Percentiles rank a stretch among this genome's conserved stretches.
Conservation (phyloP, 2,329 filamentous ascomycete species). For the Beauveria sp. region DNA sequence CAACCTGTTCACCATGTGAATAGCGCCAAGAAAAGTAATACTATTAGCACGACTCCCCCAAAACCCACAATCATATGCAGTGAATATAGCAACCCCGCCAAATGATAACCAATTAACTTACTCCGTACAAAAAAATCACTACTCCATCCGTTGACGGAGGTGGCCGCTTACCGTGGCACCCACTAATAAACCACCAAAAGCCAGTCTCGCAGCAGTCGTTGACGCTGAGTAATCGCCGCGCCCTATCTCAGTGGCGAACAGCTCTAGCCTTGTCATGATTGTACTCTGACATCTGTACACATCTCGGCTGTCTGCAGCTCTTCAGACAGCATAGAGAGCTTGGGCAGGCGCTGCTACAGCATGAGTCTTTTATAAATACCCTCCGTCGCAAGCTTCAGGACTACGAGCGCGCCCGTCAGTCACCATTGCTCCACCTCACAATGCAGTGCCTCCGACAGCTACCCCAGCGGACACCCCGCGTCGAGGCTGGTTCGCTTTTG, state of each 20-base stretch:
- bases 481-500: neutral
- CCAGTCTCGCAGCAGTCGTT: neutral
- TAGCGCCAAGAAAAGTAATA: no score
- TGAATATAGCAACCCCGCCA: no score
- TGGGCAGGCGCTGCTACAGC: neutral
- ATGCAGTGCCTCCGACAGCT: slow-evolving; percentile 5
- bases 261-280: neutral
- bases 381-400: neutral
- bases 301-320: neutral
- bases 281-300: neutral
- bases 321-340: neutral
- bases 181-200: neutral
- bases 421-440: neutral
- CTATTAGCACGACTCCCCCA: no score
- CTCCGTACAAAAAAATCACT: neutral
- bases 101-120: no score
- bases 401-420: neutral
- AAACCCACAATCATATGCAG: no score
- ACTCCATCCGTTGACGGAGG: neutral
- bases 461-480: neutral
- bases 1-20: no score
- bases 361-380: neutral
- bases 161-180: neutral
- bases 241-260: neutral
- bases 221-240: slow-evolving; percentile 5